Percentiles rank a stretch among this genome's conserved stretches.
Conservation (phyloP, 495 filamentous ascomycete genomes). For the Aspergillus conjunctus region DNA sequence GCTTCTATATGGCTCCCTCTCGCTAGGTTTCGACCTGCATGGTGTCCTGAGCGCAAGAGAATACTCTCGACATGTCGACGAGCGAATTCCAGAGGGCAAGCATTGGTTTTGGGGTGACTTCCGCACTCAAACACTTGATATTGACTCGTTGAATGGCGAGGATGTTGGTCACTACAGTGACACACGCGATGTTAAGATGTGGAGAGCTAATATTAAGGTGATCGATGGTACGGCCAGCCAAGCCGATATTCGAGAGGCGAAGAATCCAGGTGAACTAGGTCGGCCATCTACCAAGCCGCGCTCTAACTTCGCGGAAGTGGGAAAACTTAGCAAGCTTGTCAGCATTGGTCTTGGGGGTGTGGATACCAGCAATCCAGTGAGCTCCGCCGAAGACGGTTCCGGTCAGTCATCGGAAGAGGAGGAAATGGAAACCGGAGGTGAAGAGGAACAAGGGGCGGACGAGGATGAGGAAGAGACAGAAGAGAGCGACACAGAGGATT, state of each 20-base stretch:
- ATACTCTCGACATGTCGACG: slow-evolving; percentile 46
- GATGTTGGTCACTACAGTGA: slow-evolving; percentile 48
- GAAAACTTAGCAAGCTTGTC: slow-evolving; percentile 41
- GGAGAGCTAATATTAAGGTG: slow-evolving; percentile 48
- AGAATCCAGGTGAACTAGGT: slow-evolving; percentile 28
- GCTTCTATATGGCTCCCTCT: slow-evolving; percentile 42
- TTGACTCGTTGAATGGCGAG: slow-evolving; percentile 55
- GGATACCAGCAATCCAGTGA: slow-evolving; percentile 28
- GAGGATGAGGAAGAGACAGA: slow-evolving; percentile 17
- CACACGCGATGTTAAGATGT: slow-evolving; percentile 45
- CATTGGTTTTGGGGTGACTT: slow-evolving; percentile 61
- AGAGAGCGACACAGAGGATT: slow-evolving; percentile 15
- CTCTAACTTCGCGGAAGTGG: slow-evolving; percentile 33
- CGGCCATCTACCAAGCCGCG: slow-evolving; percentile 28
- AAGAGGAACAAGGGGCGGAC: slow-evolving; percentile 7
- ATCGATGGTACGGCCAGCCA: slow-evolving; percentile 38
- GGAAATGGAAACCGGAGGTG: slow-evolving; percentile 16
- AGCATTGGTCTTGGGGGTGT: slow-evolving; percentile 34
- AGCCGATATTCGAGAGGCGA: slow-evolving; percentile 29
- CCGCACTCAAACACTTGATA: slow-evolving; percentile 54
- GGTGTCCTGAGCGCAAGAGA: slow-evolving; percentile 43
- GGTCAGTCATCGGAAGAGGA: slow-evolving; percentile 10
- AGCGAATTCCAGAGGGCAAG: slow-evolving; percentile 45
- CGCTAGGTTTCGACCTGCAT: slow-evolving; percentile 36
- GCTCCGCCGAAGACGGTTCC: slow-evolving; percentile 23